Evolutionary conservation across 768 basidiomycete genomes (phyloP), one percentile per base, ranked within the genome.

Genomic region (Polyporus arcularius): DNA sequence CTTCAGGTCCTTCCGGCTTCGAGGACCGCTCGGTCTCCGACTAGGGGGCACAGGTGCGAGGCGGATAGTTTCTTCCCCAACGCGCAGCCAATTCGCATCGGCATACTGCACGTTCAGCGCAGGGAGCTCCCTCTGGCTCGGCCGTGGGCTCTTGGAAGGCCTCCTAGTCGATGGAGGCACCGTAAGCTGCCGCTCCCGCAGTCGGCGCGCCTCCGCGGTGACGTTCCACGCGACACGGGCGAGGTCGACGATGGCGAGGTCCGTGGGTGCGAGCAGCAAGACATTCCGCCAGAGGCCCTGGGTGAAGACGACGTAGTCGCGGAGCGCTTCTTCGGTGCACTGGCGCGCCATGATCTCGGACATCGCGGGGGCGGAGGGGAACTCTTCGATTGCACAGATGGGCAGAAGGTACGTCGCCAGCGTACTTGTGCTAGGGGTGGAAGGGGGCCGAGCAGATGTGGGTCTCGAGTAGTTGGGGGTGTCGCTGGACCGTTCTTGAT

Each of bases 201-300:
- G 67, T 26, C 74, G 73, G 21, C 73, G 74, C n/a, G 86, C 84
- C 64, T 92, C 89, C 16, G 86, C 83, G 9, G 91, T 84, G 45
- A 88, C 86, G 49, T 85, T 89, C 90, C 90, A 94, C 46, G 85
- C 83, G 21, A 79, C 85, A 65, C 79, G 79, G 28, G 79, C 82
- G 47, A 85, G 70, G 63, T 81, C 76, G 53, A 80, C 75, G 57
- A 87, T 69, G 31, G 67, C 68, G 51, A 69, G 57, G 62, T 85
- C 79, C 18, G 72, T 76, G 38, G 83, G 76, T 7, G 80, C 85
- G 55, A 88, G 73, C 16, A 77, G 76, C 11, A 89, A 77, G 39
- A 82, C 78, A 57, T 89, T 89, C 66, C 79, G 80, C 86, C 88
- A 87, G 52, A 88, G 70, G n/a, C 88, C 87, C 46, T 83, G 81